Conservation (phyloP, 257 asterid species). For the Plantago elongata region DNA sequence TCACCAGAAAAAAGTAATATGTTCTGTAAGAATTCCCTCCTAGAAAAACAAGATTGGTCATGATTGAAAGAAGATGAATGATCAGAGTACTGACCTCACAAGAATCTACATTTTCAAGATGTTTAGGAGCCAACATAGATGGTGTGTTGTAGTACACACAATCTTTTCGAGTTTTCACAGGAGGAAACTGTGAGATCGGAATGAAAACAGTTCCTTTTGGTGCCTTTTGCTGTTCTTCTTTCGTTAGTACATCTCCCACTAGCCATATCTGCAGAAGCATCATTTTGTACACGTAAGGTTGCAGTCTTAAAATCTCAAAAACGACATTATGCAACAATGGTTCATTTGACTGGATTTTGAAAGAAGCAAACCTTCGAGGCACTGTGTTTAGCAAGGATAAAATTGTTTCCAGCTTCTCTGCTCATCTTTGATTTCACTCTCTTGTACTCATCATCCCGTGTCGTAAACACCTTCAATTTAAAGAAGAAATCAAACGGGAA, state of each 20-base stretch:
- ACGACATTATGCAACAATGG: background rate
- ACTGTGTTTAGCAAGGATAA: conserved; percentile 13
- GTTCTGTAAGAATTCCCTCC: too few relatives aligned
- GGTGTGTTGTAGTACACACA: conserved; percentile 33
- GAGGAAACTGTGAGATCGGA: conserved; percentile 40
- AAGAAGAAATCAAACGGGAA: background rate
- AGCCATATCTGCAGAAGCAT: conserved; percentile 28
- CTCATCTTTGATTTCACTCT: conserved; percentile 19
- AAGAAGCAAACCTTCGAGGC: conserved; percentile 18
- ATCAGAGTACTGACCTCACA: conserved; percentile 34
- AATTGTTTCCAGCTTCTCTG: conserved; percentile 21
- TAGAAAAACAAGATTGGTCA: background rate
- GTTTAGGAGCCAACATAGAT: conserved; percentile 36
- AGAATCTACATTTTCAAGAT: conserved; percentile 34
- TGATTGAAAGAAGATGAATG: too few relatives aligned
- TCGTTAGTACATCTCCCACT: conserved; percentile 31
- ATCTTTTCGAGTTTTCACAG: conserved; percentile 31
- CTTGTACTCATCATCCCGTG: conserved; percentile 20
- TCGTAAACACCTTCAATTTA: conserved; percentile 12
- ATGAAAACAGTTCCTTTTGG: conserved; percentile 37
- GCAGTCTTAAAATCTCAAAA: background rate
- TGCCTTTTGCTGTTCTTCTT: conserved; percentile 33
- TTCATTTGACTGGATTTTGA: background rate
- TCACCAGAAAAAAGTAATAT: background rate
- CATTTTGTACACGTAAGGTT: background rate